phyloP scores from a whole-genome alignment of 2,329 filamentous ascomycete species.

The Leptographium galeiforme region DNA sequence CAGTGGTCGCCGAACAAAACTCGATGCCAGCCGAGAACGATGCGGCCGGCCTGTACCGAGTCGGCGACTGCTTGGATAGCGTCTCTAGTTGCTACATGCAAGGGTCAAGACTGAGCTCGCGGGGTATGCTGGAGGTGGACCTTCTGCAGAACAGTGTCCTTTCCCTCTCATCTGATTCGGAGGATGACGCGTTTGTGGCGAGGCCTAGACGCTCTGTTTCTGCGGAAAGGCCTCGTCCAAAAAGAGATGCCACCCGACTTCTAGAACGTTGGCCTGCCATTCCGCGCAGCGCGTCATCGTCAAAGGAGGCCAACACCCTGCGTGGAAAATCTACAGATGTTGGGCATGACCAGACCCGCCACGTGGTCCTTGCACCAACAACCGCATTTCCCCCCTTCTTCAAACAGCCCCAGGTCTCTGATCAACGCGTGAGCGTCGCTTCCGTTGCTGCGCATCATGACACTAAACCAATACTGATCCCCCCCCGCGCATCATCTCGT shows the following conservation, averaged over 20 bases:
- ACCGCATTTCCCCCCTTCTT: background rate
- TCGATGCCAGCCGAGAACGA: too few relatives aligned
- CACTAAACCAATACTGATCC: conserved; percentile 3
- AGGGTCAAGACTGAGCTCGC: conserved; percentile 34
- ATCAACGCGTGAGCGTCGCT: conserved; percentile 18
- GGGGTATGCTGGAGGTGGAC: conserved; percentile 35
- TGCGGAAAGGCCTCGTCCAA: background rate
- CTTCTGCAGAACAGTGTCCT: conserved; percentile 41
- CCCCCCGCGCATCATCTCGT: conserved; percentile 15
- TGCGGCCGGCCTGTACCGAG: background rate
- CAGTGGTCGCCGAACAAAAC: too few relatives aligned
- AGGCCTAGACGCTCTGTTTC: conserved; percentile 20
- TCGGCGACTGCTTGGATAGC: conserved; percentile 29
- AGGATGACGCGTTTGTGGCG: conserved; percentile 29
- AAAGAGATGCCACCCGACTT: background rate
- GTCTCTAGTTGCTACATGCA: conserved; percentile 42
- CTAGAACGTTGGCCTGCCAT: background rate
- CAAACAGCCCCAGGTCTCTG: conserved; percentile 9
- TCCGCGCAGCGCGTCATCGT: too few relatives aligned
- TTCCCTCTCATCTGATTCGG: conserved; percentile 44
- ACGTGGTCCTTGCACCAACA: background rate
- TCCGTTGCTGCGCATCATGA: conserved; percentile 9
- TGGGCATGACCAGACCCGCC: background rate
- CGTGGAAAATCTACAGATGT: too few relatives aligned
- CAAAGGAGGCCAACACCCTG: too few relatives aligned